Percentiles rank a stretch among this genome's conserved stretches.
Evolutionary conservation across 208 protist species (phyloP).

Genomic region (Leishmania braziliensis): DNA sequence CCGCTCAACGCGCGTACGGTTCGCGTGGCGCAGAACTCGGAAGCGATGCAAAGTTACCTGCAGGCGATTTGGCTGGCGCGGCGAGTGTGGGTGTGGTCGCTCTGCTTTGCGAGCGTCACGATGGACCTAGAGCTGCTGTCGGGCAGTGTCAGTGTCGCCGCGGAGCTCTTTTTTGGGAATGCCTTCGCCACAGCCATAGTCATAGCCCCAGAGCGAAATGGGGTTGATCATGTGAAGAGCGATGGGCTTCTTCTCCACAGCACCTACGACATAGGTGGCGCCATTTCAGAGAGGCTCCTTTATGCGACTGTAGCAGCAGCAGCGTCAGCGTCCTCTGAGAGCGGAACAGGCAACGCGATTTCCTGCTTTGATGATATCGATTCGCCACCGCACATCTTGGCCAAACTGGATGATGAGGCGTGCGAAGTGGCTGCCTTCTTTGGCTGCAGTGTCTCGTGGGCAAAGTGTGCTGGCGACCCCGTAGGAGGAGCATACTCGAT

Average conservation of each 20-base stretch:
- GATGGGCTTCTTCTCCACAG: background rate
- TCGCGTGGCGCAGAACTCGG: background rate
- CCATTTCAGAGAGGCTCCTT: constrained; percentile 15
- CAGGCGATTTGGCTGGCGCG: constrained; percentile 27
- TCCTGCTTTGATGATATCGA: background rate
- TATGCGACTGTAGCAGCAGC: background rate
- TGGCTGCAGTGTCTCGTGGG: background rate
- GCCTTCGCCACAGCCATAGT: background rate
- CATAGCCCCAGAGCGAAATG: background rate
- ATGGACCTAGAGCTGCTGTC: constrained; percentile 73
- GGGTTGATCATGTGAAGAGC: background rate
- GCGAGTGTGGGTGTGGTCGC: constrained; percentile 64
- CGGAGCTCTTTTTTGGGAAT: constrained; percentile 31
- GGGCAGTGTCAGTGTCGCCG: constrained; percentile 48
- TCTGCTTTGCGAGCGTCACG: constrained; percentile 43
- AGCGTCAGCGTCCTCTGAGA: background rate
- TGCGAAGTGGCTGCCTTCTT: constrained; percentile 22
- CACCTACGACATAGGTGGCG: constrained; percentile 11
- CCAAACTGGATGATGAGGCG: background rate
- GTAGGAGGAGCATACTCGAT: too few relatives aligned
- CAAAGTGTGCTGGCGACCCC: background rate
- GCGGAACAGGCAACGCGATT: background rate
- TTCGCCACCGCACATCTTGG: too few relatives aligned
- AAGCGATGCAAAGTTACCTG: constrained; percentile 17
- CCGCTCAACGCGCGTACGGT: too few relatives aligned